phyloP scores from a whole-genome alignment of 208 protist species.

The Tritrichomonas foetus region DNA sequence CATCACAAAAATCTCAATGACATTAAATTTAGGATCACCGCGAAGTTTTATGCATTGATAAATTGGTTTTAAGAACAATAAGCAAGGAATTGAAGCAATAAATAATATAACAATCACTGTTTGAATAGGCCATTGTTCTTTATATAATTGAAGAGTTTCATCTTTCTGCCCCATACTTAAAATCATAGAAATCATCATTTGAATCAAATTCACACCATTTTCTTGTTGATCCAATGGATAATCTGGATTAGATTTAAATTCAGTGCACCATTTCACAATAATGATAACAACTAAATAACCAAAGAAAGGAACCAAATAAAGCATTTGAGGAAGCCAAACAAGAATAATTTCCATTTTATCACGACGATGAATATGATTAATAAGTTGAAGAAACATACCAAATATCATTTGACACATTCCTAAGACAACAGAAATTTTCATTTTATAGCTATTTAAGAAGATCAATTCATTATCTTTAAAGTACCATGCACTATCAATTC shows the following conservation, averaged over 20 bases:
- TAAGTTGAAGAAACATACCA: conserved; percentile 75
- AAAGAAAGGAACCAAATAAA: conserved; percentile 78
- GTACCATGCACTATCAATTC: conserved; percentile 62
- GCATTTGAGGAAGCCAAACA: conserved; percentile 84
- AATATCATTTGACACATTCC: conserved; percentile 76
- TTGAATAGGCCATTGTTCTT: conserved; percentile 20
- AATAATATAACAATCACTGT: background rate
- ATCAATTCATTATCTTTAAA: conserved; percentile 79
- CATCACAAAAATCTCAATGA: conserved; percentile 86
- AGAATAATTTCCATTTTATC: background rate
- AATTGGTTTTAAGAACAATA: conserved; percentile 42
- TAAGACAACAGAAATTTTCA: conserved; percentile 93
- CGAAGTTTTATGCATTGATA: background rate
- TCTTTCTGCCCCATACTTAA: background rate
- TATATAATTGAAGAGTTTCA: background rate
- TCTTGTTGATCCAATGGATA: background rate
- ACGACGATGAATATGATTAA: conserved; percentile 67
- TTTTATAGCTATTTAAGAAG: conserved; percentile 96
- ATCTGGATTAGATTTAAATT: conserved; percentile 54
- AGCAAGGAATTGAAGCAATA: conserved; percentile 38
- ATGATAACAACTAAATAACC: conserved; percentile 90
- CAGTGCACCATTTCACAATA: conserved; percentile 86
- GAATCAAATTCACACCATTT: conserved; percentile 22
- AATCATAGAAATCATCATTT: conserved; percentile 17
- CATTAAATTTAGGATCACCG: conserved; percentile 52